phyloP scores from a whole-genome alignment of 2,329 filamentous ascomycete genomes.

The Myriosclerotinia scirpicola region DNA sequence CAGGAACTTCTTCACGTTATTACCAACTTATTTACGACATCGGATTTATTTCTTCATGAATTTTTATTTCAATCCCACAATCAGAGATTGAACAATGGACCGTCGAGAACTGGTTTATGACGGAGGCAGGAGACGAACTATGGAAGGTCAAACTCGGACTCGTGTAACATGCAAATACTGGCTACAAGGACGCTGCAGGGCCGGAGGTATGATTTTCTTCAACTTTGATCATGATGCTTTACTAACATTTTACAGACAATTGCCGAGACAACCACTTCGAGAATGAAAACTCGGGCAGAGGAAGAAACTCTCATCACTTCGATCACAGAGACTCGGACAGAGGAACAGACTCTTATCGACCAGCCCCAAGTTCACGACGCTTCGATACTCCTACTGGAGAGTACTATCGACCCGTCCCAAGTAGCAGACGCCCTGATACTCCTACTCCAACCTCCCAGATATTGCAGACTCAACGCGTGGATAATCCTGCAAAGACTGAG shows the following conservation, averaged over 20 bases:
- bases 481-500: background rate
- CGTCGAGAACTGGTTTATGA: background rate
- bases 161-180: background rate
- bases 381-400: too few species aligned
- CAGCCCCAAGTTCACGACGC: too few species aligned
- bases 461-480: background rate
- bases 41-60: too few species aligned
- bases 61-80: too few species aligned
- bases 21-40: too few species aligned
- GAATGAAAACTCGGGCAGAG: background rate
- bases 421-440: background rate
- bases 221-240: background rate
- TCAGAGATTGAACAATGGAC: too few species aligned
- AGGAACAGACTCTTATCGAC: too few species aligned
- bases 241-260: background rate
- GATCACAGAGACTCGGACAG: too few species aligned
- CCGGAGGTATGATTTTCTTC: background rate
- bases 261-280: background rate
- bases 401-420: background rate
- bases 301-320: background rate
- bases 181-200: background rate
- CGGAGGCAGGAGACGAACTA: background rate
- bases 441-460: background rate
- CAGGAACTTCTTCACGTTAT: background rate
- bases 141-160: background rate